Evolutionary conservation across 1,139 yeast genomes (phyloP).

Genomic region (Pichia norvegensis): DNA sequence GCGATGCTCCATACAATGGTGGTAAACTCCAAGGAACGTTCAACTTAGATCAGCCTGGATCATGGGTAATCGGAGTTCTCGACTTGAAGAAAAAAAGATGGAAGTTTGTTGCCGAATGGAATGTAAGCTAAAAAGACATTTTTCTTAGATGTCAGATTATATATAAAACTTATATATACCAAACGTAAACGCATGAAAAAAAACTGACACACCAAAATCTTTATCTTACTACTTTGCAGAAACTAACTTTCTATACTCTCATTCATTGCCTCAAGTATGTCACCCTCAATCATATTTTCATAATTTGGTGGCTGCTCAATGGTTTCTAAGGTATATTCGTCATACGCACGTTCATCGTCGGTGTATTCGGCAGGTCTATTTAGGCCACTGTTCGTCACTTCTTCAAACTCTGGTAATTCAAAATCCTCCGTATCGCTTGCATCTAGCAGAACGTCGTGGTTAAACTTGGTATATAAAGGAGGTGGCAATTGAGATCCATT

Average conservation of each 20-base stretch:
- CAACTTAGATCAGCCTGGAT: slow-evolving; percentile 63
- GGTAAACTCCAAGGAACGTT: slow-evolving; percentile 50
- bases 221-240: too few relatives aligned
- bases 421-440: slow-evolving; percentile 48
- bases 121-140: slow-evolving; percentile 22
- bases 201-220: too few relatives aligned
- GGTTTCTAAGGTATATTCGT: slow-evolving; percentile 13
- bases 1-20: slow-evolving; percentile 48
- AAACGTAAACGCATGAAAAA: neutral
- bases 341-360: slow-evolving; percentile 21
- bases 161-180: neutral
- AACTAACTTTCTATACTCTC: slow-evolving; percentile 1
- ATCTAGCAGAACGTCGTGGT: slow-evolving; percentile 46
- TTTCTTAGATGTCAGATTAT: slow-evolving; percentile 2
- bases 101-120: slow-evolving; percentile 93
- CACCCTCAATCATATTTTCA: slow-evolving; percentile 14
- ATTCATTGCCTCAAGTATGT: slow-evolving; percentile 15
- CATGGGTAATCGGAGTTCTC: slow-evolving; percentile 75
- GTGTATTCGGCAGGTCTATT: slow-evolving; percentile 20
- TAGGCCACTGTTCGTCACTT: slow-evolving; percentile 14
- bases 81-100: slow-evolving; percentile 77
- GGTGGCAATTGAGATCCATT: slow-evolving; percentile 60
- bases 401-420: slow-evolving; percentile 47
- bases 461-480: slow-evolving; percentile 50
- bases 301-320: slow-evolving; percentile 13